Base-by-base conservation (phyloP, 75 land plant species). In the Sequoia sempervirens region DNA sequence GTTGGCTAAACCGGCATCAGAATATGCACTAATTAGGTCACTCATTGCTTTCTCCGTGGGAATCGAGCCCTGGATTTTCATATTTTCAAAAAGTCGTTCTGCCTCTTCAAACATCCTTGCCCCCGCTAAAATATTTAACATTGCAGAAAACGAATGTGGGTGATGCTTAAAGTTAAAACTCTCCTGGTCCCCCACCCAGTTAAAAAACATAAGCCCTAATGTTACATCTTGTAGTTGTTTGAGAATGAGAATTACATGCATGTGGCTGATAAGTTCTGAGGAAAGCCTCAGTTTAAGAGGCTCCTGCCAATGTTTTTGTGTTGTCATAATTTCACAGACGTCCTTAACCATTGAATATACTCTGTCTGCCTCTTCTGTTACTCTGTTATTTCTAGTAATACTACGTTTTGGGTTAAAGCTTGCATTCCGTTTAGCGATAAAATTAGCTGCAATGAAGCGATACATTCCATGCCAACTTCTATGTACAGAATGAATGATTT, bases 241-340 rank as follows among this genome's bases (percentile, higher is more conserved):
- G 47, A 78, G 30, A 78, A 78, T 40, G 28, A 78, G 52, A 45
- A 45, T 78, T 10, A 78, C 52, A 45, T 78, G 30, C 5, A 43
- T 11, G 26, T 26, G 13, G 4, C 30, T 45, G 50, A 78, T 2
- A 12, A 45, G 45, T 26, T 43, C 50, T n/a, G 50, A 10, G 32
- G 80, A 26, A 78, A 78, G 80, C 10, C 80, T 20, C 15, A 41
- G 50, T n/a, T 45, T 41, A 10, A 78, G 46, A 45, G 50, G 28
- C 28, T 78, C n/a, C 80, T 78, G 47, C 80, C 80, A 78, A 30
- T 45, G 80, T 23, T 23, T n/a, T 45, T 78, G 80, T 4, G 80
- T 78, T n/a, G 5, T 78, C 47, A 78, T n/a, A 78, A 78, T 78
- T 41, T 43, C 30, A 45, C 80, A 78, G 47, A 11, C 47, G 45